phyloP scores from a whole-genome alignment of 805 yeast genomes.

The Saturnispora serradocipensis region DNA sequence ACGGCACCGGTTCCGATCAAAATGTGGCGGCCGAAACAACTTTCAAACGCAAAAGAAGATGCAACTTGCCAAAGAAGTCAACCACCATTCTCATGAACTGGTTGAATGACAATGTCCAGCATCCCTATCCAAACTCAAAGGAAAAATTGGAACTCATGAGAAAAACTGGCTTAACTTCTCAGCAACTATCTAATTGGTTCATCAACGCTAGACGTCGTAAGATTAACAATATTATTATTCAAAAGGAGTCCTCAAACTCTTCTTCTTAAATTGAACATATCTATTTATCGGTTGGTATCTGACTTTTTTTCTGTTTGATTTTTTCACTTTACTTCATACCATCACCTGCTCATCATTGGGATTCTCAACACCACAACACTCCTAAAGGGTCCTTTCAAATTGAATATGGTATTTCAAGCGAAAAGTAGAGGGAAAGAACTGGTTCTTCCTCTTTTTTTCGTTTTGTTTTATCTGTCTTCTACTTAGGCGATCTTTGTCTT shows the following conservation, averaged over 20 bases:
- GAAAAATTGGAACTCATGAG: slow-evolving; percentile 46
- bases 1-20: background rate
- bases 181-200: slow-evolving; percentile 54
- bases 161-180: slow-evolving; percentile 48
- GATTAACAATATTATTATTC: slow-evolving; percentile 26
- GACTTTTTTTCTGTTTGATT: too few relatives aligned
- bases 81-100: slow-evolving; percentile 44
- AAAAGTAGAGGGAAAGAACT: background rate
- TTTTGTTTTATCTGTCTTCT: background rate
- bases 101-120: slow-evolving; percentile 47
- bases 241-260: slow-evolving; percentile 12
- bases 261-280: background rate
- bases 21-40: background rate
- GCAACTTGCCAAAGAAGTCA: slow-evolving; percentile 52
- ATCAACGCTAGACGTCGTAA: slow-evolving; percentile 54
- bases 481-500: background rate
- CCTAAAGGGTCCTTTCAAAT: background rate
- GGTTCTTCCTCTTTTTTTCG: background rate
- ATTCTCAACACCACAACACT: background rate
- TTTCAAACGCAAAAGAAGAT: slow-evolving; percentile 28
- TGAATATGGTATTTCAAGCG: background rate
- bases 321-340: background rate
- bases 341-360: background rate
- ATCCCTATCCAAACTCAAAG: slow-evolving; percentile 51
- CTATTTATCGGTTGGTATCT: background rate